phyloP scores from a whole-genome alignment of 2,329 filamentous ascomycete species.

The Exutisphaerella laricina region DNA sequence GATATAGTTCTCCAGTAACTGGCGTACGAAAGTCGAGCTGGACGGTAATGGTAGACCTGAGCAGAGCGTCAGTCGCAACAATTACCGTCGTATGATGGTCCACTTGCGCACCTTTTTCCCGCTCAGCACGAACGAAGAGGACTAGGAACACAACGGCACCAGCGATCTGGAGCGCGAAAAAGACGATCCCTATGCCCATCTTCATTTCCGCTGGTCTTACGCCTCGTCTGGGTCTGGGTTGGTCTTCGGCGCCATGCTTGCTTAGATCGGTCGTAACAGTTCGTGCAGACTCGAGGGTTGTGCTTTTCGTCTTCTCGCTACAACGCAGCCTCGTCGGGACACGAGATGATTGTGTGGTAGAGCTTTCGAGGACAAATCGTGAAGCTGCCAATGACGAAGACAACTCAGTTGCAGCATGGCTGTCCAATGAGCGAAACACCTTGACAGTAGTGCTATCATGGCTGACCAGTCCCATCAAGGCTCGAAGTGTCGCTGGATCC shows the following conservation, averaged over 20 bases:
- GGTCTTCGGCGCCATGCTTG: too few species aligned
- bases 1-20: slow-evolving; percentile 46
- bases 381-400: too few species aligned
- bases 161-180: slow-evolving; percentile 13
- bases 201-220: slow-evolving; percentile 16
- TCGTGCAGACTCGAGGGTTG: too few species aligned
- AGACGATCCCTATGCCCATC: slow-evolving; percentile 8
- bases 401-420: too few species aligned
- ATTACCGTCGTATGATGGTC: background rate
- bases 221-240: too few species aligned
- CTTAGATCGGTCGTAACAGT: too few species aligned
- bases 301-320: too few species aligned
- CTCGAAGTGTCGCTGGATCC: slow-evolving; percentile 35
- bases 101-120: slow-evolving; percentile 6
- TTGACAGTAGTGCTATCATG: background rate
- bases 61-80: background rate
- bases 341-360: too few species aligned
- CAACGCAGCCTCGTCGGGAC: too few species aligned
- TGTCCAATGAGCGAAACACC: too few species aligned
- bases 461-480: slow-evolving; percentile 33
- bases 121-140: slow-evolving; percentile 7
- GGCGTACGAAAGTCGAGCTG: slow-evolving; percentile 33
- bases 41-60: slow-evolving; percentile 38
- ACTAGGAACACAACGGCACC: slow-evolving; percentile 9
- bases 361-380: too few species aligned